Evolutionary conservation across 75 land plant species (phyloP), one percentile per base, ranked within the genome.

Genomic region (Cryptomeria japonica): DNA sequence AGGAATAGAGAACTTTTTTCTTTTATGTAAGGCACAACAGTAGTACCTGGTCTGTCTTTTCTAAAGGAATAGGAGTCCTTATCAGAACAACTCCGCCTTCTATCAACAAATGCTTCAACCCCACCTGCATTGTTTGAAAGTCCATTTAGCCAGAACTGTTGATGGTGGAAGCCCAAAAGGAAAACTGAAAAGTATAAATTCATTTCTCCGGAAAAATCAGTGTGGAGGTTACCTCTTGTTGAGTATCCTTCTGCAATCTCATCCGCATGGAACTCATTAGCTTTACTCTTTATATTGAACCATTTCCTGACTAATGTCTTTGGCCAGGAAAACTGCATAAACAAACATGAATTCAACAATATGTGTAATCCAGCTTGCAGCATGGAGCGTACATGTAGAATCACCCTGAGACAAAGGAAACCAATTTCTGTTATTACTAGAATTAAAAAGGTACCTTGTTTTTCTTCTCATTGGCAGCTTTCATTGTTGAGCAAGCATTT

Each of bases 221-320:
- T 13, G 3, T 49, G 42, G 14, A n/a, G 15, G 34, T 41, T 18
- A 77, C 75, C 31, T 51, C n/a, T 25, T 15, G 42, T 31, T 86
- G 68, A 73, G 90, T 94, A 93, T 88, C 88, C 89, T 46, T 86
- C 89, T 87, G 73, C 91, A 88, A 80, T 89, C n/a, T 91, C 90
- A 90, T 93, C 93, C n/a, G 93, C 93, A 36, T 92, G 91, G 88
- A 92, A 92, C 15, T 93, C 93, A 25, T 93, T 91, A 39, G 85
- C 89, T 89, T 95, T 95, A 87, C 93, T 88, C 92, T 90, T 95
- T 88, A 95, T 92, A 56, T 95, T 95, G 91, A 95, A 93, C 96
- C 95, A 95, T 88, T 93, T 95, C 87, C 91, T 92, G 38, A 93
- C 95, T 89, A 95, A 58, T 61, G 87, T 89, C 90, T 93, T 95